A percentile compares a stretch with the other conserved stretches of the same genome.
Evolutionary conservation across 2,329 filamentous ascomycete species (phyloP).

Genomic region (Claviceps lovelessii): DNA sequence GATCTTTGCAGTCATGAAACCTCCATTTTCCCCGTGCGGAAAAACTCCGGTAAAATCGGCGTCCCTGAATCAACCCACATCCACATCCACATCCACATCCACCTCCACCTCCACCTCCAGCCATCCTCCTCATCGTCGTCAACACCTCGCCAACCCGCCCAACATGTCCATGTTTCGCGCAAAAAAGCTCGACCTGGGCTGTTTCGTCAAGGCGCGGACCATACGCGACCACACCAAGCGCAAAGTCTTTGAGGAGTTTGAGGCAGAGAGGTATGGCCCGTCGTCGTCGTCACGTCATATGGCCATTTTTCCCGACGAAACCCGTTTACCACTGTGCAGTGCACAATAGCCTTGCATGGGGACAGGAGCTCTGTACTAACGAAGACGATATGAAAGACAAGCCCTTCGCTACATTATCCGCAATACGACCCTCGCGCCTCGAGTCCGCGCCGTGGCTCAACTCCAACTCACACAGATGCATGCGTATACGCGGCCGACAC

Average conservation of each 20-base stretch:
- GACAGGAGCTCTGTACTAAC: neutral
- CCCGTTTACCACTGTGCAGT: neutral
- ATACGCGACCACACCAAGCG: conserved; percentile 96
- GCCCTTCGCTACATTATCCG: conserved; percentile 84
- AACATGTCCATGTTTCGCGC: conserved; percentile 74
- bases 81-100: neutral
- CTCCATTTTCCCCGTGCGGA: neutral
- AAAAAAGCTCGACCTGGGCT: conserved; percentile 79
- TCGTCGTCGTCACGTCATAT: neutral
- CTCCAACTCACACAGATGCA: conserved; percentile 91
- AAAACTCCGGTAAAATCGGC: neutral
- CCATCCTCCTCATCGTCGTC: neutral
- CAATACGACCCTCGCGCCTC: conserved; percentile 71
- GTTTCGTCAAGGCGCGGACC: conserved; percentile 71
- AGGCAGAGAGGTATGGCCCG: conserved; percentile 65
- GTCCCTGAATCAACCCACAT: neutral
- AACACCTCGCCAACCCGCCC: conserved; percentile 12
- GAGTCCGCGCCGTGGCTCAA: conserved; percentile 80
- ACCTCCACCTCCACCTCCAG: neutral
- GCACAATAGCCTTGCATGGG: neutral
- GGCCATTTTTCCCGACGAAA: neutral
- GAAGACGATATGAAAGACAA: conserved; percentile 45
- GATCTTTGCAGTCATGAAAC: too few relatives aligned
- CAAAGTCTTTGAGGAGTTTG: conserved; percentile 73
- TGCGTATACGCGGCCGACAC: conserved; percentile 81